These are phyloP conservation scores for Chrysosporium queenslandicum DNA, from an alignment of 2,329 filamentous ascomycete species.

Conservation along the genomic window DNA sequence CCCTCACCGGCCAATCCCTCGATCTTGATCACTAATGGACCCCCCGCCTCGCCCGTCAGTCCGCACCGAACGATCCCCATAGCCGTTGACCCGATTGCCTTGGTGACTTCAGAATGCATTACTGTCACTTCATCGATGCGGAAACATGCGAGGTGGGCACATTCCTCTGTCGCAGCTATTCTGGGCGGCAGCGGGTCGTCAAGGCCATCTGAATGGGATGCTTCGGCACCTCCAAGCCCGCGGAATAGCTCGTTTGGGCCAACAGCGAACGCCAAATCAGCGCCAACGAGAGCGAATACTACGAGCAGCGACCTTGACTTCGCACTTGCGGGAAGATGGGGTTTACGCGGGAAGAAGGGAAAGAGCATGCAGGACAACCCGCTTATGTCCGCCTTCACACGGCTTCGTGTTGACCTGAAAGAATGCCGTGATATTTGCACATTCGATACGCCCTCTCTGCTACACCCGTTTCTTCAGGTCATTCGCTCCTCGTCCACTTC, in stretches of 20 bases:
- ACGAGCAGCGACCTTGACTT: constrained; percentile 32
- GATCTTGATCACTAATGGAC: constrained; percentile 1
- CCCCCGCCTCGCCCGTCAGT: neutral
- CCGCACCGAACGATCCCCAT: constrained; percentile 36
- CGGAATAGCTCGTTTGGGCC: constrained; percentile 21
- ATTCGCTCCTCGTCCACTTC: constrained; percentile 94
- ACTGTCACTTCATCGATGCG: constrained; percentile 97
- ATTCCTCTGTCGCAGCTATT: constrained; percentile 92
- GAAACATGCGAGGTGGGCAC: constrained; percentile 90
- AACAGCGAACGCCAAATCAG: constrained; percentile 16
- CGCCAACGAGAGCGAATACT: constrained; percentile 18
- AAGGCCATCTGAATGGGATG: constrained; percentile 37
- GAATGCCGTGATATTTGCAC: constrained; percentile 77
- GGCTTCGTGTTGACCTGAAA: constrained; percentile 76
- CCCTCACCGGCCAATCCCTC: neutral
- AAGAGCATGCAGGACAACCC: constrained; percentile 98
- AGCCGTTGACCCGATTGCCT: constrained; percentile 77
- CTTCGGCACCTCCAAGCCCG: constrained; percentile 31
- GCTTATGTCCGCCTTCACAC: constrained; percentile 87
- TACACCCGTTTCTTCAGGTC: constrained; percentile 92
- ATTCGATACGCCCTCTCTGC: constrained; percentile 80
- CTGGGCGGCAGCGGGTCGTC: constrained; percentile 58
- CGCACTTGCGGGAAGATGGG: constrained; percentile 72
- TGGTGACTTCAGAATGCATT: constrained; percentile 98
- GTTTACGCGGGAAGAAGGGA: constrained; percentile 83